A percentile compares a stretch with the other conserved stretches of the same genome.
Conservation (phyloP, 305 asterid species). For the Fraxinus dipetala region DNA sequence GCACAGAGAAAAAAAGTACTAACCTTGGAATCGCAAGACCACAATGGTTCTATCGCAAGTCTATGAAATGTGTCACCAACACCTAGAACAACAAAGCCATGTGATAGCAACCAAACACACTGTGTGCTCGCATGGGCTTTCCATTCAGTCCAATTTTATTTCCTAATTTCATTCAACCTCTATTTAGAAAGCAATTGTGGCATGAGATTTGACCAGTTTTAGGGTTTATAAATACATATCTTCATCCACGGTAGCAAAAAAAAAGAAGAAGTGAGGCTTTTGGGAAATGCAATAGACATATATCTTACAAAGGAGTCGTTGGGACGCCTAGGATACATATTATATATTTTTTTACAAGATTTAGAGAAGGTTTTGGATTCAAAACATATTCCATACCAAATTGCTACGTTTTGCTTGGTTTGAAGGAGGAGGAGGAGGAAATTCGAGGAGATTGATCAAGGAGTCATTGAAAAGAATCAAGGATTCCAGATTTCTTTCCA, state of each 20-base stretch:
- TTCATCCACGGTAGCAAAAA: not conserved
- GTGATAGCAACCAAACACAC: not conserved
- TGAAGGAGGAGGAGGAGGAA: not conserved
- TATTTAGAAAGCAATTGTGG: not conserved
- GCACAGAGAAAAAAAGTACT: not conserved
- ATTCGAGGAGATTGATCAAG: not conserved
- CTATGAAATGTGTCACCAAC: not conserved
- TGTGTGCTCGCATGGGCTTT: not conserved
- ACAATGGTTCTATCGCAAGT: not conserved
- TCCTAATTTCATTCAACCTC: not conserved
- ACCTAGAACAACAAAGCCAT: not conserved
- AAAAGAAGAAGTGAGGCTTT: not conserved
- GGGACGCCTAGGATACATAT: not conserved
- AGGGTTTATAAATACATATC: not conserved
- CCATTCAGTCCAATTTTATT: not conserved
- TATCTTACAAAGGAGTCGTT: not conserved
- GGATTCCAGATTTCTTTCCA: not conserved
- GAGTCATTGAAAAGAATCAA: not conserved
- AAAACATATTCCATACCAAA: not conserved
- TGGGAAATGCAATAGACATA: not conserved
- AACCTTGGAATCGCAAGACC: not conserved
- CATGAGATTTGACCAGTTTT: not conserved
- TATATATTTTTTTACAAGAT: no score
- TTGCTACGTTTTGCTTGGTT: not conserved
- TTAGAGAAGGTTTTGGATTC: not conserved